A percentile compares a stretch with the other conserved stretches of the same genome.
phyloP scores from a whole-genome alignment of 805 yeast species.

The Kazachstania taianensis region DNA sequence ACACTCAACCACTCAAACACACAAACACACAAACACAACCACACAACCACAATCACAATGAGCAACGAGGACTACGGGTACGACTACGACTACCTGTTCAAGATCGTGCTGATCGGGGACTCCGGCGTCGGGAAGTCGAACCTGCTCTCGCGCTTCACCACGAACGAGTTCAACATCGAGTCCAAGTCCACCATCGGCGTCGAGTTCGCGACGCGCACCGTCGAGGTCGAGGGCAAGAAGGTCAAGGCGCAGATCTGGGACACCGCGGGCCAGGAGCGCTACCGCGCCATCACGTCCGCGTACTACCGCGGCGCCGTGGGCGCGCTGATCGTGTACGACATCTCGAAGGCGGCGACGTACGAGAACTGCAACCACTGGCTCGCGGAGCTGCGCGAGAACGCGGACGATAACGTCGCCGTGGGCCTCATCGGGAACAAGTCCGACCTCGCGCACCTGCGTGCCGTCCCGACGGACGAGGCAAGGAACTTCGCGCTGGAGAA shows the following conservation, averaged over 20 bases:
- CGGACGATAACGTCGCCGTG: slow-evolving; percentile 88
- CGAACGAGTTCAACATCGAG: slow-evolving; percentile 92
- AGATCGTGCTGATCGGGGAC: slow-evolving; percentile 90
- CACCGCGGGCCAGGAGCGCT: slow-evolving; percentile 98
- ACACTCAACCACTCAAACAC: too few species aligned
- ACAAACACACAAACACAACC: neutral
- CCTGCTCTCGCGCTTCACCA: slow-evolving; percentile 82
- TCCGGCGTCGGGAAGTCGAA: slow-evolving; percentile 97
- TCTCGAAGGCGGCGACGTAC: slow-evolving; percentile 79
- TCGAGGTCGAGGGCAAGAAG: slow-evolving; percentile 74
- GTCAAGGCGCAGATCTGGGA: slow-evolving; percentile 95
- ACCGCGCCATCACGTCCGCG: slow-evolving; percentile 94
- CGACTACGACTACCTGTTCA: slow-evolving; percentile 88
- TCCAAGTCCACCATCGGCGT: slow-evolving; percentile 94
- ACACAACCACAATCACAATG: slow-evolving; percentile 9
- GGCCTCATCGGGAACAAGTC: slow-evolving; percentile 89
- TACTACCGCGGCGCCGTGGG: slow-evolving; percentile 98
- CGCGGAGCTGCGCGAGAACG: slow-evolving; percentile 84
- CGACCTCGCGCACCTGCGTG: slow-evolving; percentile 85
- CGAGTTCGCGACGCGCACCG: slow-evolving; percentile 93
- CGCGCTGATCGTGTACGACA: slow-evolving; percentile 90
- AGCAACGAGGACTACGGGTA: slow-evolving; percentile 55
- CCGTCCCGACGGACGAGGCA: slow-evolving; percentile 97
- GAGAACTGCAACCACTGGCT: slow-evolving; percentile 83
- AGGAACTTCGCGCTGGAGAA: slow-evolving; percentile 89